Evolutionary conservation across 2,329 filamentous ascomycete species (phyloP).

Genomic region (Aspergillus unguis): DNA sequence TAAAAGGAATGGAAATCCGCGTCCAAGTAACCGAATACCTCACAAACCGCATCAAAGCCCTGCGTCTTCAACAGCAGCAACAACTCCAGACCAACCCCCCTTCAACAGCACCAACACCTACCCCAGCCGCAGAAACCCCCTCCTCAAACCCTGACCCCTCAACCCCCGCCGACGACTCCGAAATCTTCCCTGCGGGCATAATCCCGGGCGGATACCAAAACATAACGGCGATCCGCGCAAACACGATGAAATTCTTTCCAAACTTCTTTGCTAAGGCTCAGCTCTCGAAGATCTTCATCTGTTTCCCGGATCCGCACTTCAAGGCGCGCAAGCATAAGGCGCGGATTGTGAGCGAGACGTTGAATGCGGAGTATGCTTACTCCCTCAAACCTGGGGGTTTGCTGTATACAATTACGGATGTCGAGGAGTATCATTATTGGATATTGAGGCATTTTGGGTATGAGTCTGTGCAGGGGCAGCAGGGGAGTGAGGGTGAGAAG

Average conservation of each 20-base stretch:
- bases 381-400: constrained; percentile 78
- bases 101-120: constrained; percentile 1
- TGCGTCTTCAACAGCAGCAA: constrained; percentile 53
- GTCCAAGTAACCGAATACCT: constrained; percentile 88
- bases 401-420: constrained; percentile 95
- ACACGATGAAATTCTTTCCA: constrained; percentile 99
- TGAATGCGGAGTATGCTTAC: constrained; percentile 93
- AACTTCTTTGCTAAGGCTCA: constrained; percentile 87
- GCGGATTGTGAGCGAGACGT: constrained; percentile 80
- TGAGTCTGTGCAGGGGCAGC: constrained; percentile 59
- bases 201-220: constrained; percentile 67
- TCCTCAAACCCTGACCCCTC: neutral
- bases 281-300: constrained; percentile 89
- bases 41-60: constrained; percentile 76
- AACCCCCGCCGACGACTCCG: constrained; percentile 4
- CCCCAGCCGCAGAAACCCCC: constrained; percentile 1
- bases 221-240: constrained; percentile 81
- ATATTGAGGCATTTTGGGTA: constrained; percentile 82
- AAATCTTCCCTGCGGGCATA: constrained; percentile 14
- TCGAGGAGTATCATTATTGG: constrained; percentile 89
- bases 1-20: constrained; percentile 82
- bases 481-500: constrained; percentile 84
- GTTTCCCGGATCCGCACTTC: constrained; percentile 98
- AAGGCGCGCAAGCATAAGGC: constrained; percentile 97
- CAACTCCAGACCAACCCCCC: constrained; percentile 6